Percentiles rank a stretch among this genome's conserved stretches.
phyloP scores from a whole-genome alignment of 192 early-diverging fungal genomes.

The Coemansia sp. region DNA sequence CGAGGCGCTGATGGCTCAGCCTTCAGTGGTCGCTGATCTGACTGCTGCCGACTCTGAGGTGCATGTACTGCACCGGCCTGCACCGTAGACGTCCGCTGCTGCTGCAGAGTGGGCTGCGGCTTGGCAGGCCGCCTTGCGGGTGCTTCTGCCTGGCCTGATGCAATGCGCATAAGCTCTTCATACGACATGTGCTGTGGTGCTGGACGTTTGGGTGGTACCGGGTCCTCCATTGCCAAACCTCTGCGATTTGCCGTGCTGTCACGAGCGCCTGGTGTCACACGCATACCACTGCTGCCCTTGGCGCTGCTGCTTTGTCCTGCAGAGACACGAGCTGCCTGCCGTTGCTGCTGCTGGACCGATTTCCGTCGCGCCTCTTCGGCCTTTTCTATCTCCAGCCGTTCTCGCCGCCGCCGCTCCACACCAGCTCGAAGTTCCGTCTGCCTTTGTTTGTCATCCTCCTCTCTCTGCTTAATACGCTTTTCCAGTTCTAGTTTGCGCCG shows the following conservation, averaged over 20 bases:
- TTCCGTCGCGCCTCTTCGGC: slow-evolving; percentile 8
- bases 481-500: slow-evolving; percentile 41
- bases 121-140: slow-evolving; percentile 1
- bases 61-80: not conserved
- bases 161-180: slow-evolving; percentile 51
- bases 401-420: slow-evolving; percentile 21
- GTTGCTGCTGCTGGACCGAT: slow-evolving; percentile 10
- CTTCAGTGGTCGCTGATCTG: not conserved
- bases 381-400: slow-evolving; percentile 14
- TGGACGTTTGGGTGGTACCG: not conserved
- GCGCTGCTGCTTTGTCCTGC: slow-evolving; percentile 1
- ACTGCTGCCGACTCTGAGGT: slow-evolving; percentile 4
- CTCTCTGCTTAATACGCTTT: slow-evolving; percentile 29
- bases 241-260: not conserved
- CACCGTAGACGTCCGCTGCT: not conserved
- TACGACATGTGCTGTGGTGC: slow-evolving; percentile 31
- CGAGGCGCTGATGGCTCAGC: not conserved
- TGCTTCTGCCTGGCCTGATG: slow-evolving; percentile 18
- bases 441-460: slow-evolving; percentile 32
- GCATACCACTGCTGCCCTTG: not conserved
- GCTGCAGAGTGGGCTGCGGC: not conserved
- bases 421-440: slow-evolving; percentile 10
- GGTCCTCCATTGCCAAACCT: not conserved
- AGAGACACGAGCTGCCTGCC: not conserved
- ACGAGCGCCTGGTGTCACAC: not conserved